phyloP scores from a whole-genome alignment of 2,329 filamentous ascomycete species.

The Apiospora kogelbergensis region DNA sequence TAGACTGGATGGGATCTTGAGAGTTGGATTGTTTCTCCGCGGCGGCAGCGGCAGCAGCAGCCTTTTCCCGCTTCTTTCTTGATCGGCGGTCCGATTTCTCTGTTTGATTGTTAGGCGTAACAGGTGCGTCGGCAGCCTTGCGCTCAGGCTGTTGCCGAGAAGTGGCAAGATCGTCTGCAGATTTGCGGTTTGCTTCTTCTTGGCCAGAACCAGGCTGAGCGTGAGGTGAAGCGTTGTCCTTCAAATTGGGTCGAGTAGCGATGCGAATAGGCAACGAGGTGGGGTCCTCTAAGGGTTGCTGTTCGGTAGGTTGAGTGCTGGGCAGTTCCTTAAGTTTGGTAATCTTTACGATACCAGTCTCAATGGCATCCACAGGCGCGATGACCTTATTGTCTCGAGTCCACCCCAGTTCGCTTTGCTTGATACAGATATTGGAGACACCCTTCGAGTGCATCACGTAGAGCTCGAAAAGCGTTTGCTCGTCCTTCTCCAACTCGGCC shows the following conservation, averaged over 20 bases:
- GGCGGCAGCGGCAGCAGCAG: constrained; percentile 38
- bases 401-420: constrained; percentile 89
- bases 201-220: constrained; percentile 22
- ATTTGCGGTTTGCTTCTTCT: constrained; percentile 24
- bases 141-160: constrained; percentile 22
- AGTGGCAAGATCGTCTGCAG: constrained; percentile 18
- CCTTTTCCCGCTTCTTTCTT: constrained; percentile 54
- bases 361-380: constrained; percentile 72
- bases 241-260: constrained; percentile 22
- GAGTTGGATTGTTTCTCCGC: constrained; percentile 40
- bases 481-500: constrained; percentile 61
- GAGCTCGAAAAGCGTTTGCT: constrained; percentile 83
- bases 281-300: constrained; percentile 30
- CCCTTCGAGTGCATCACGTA: constrained; percentile 98
- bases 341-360: constrained; percentile 72
- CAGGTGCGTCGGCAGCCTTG: constrained; percentile 26
- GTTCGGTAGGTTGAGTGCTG: constrained; percentile 42
- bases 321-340: constrained; percentile 62
- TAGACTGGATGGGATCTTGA: constrained; percentile 38
- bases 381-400: constrained; percentile 86
- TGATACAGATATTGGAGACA: constrained; percentile 85
- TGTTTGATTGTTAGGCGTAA: constrained; percentile 26
- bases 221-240: constrained; percentile 24
- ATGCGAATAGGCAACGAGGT: constrained; percentile 29
- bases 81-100: constrained; percentile 34